Conservation (phyloP, 2,329 filamentous ascomycete genomes). For the Bimuria novae-zelandiae region DNA sequence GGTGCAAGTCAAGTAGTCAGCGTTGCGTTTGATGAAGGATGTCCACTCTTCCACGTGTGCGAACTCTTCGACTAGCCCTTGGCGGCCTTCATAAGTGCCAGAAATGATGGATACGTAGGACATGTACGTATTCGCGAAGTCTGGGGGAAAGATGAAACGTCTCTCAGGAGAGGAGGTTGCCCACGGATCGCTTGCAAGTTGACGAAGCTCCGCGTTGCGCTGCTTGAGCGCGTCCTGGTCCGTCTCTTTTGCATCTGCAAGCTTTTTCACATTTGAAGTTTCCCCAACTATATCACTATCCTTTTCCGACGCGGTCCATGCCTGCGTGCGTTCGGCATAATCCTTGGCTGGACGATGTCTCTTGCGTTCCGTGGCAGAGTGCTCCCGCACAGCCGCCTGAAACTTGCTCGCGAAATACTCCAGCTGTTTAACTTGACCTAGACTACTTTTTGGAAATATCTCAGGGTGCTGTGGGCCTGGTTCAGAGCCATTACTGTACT, state of each 20-base stretch:
- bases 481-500: neutral
- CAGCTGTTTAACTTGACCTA: neutral
- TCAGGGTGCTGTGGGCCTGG: conserved; percentile 1
- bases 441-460: neutral
- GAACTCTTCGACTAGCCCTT: neutral
- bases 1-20: neutral
- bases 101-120: neutral
- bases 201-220: neutral
- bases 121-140: neutral
- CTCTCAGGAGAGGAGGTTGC: neutral
- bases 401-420: neutral
- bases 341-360: neutral
- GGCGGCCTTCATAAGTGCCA: neutral
- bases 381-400: neutral
- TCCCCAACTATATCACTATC: neutral
- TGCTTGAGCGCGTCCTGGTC: neutral
- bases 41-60: neutral
- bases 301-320: neutral
- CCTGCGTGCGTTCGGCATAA: neutral
- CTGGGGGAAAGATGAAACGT: neutral
- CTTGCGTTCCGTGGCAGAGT: neutral
- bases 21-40: neutral
- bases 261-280: neutral
- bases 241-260: neutral
- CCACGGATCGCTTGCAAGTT: neutral